phyloP scores from a whole-genome alignment of 176 grass and related monocot species.

The Tillandsia leiboldiana region DNA sequence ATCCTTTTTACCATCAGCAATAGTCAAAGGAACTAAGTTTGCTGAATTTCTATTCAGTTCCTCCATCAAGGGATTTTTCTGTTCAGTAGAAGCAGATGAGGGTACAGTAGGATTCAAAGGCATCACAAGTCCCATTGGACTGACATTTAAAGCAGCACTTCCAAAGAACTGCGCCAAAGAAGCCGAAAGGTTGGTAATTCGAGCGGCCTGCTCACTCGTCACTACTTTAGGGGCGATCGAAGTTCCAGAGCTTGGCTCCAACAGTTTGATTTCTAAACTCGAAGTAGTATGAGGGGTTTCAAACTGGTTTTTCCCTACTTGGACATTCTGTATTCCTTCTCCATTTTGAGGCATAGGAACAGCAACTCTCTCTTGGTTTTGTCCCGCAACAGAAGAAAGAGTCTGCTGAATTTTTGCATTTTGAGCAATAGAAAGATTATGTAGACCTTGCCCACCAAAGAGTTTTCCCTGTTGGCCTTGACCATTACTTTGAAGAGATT shows the following conservation, averaged over 20 bases:
- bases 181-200: slow-evolving; percentile 49
- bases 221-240: slow-evolving; percentile 39
- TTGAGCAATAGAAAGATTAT: slow-evolving; percentile 24
- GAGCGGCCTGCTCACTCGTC: slow-evolving; percentile 45
- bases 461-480: slow-evolving; percentile 31
- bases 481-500: background rate
- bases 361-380: slow-evolving; percentile 25
- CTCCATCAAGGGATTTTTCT: slow-evolving; percentile 21
- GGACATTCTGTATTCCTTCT: slow-evolving; percentile 31
- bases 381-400: slow-evolving; percentile 11
- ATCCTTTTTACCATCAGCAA: slow-evolving; percentile 26
- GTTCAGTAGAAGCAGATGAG: slow-evolving; percentile 26
- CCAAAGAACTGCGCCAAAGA: slow-evolving; percentile 66
- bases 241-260: slow-evolving; percentile 13
- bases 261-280: slow-evolving; percentile 7
- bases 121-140: slow-evolving; percentile 22
- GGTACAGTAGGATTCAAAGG: slow-evolving; percentile 10
- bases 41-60: background rate
- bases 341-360: slow-evolving; percentile 28
- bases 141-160: slow-evolving; percentile 33
- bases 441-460: slow-evolving; percentile 34
- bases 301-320: slow-evolving; percentile 25
- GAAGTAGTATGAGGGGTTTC: slow-evolving; percentile 30
- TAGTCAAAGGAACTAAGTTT: slow-evolving; percentile 23
- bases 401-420: slow-evolving; percentile 14